A percentile compares a stretch with the other conserved stretches of the same genome.
Conservation (phyloP, 208 protist species). For the Kentomonas sorsogonicus region DNA sequence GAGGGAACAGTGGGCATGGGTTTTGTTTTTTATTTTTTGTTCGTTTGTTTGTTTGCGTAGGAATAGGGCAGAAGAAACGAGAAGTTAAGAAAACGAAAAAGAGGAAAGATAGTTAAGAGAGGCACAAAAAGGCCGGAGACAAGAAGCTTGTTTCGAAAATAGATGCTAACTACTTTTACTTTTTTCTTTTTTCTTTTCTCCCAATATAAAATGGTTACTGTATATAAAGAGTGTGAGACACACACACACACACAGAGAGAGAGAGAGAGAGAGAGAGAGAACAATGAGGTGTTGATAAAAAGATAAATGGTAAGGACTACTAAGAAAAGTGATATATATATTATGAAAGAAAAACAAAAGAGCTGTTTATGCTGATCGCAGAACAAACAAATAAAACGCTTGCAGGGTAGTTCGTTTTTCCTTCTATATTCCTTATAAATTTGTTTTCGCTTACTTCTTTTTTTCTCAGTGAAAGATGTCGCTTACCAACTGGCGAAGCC, state of each 20-base stretch:
- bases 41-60: no score
- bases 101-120: neutral
- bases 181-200: constrained; percentile 1
- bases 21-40: neutral
- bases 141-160: no score
- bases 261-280: neutral
- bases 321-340: neutral
- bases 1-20: neutral
- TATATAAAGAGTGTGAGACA: no score
- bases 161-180: neutral
- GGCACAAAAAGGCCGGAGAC: no score
- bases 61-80: neutral
- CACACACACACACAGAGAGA: no score
- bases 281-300: neutral
- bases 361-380: neutral
- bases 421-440: no score
- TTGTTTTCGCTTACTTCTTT: no score
- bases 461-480: no score
- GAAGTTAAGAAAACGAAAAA: neutral
- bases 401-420: no score
- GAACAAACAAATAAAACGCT: neutral
- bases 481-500: no score
- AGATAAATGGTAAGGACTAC: neutral
- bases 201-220: neutral
- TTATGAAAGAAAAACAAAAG: constrained; percentile 6